Base-by-base conservation (phyloP, 441 rosid species). In the Euphorbia corollata region DNA sequence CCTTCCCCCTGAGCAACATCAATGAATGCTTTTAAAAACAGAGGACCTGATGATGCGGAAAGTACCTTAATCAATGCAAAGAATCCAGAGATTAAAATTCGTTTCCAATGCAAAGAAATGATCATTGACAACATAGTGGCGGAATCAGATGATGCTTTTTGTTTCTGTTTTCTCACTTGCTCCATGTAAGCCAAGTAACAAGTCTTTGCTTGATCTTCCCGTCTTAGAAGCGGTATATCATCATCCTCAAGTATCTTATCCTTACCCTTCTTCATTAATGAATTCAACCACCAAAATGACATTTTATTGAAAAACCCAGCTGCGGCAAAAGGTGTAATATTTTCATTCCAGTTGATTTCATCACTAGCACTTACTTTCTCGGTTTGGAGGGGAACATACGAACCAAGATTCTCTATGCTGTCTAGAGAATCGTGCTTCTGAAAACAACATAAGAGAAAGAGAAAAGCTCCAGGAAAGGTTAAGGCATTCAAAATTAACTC, bases 211-310 rank as follows among this genome's bases (percentile, higher is more conserved):
- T 45, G 79, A 41, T 81, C 84, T 50, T 43, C 76, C 18, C 24
- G 20, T 53, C 84, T 54, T 38, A 84, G 56, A 8, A 12, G 38
- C 20, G 84, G 88, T 59, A 86, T 73, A 61, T 84, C 85, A 19
- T 78, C 72, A 30, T 79, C 75, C 34, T 73, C 76, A 1, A 86
- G 79, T 61, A 73, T 61, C 58, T 75, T 80, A 62, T 73, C 62
- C 50, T 45, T 45, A 8, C 50, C 50, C 16, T 45, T 45, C 50
- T 45, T 45, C 50, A 86, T 45, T 20, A 86, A 67, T 36, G 88
- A 79, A 81, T 84, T 83, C 68, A 83, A 53, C 88, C 88, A 84
- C 88, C 85, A 81, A 70, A 86, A 84, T 22, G 80, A 72, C 71
- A 84, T 45, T 55, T 38, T 71, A 61, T 81, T 78, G 20, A 81